Base-by-base conservation (phyloP, 805 yeast genomes). In the Scheffersomyces stipitis region DNA sequence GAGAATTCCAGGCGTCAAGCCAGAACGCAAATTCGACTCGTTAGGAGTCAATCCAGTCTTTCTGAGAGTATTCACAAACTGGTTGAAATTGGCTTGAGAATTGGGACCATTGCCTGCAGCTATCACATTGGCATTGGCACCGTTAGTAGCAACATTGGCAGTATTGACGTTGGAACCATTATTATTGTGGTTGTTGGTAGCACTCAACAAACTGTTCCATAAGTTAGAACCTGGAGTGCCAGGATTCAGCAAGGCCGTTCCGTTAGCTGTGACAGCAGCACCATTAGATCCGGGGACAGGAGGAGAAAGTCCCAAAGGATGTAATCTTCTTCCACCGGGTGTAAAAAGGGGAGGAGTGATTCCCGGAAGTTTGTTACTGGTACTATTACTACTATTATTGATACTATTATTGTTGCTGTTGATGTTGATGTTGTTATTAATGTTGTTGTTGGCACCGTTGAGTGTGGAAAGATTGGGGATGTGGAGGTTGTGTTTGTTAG, bases 1-100 rank as follows among this genome's bases (percentile, higher is more conserved):
- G 34, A 44, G 52, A 23, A 54, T 40, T 2, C 81, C 86, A 0
- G 90, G 90, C 0, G 90, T 81, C 18, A 83, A 56, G 0, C 93
- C 91, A 0, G 86, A 69, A 46, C 95, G 70, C 33, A 86, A 47
- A 33, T 80, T 74, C 4, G 87, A 76, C 53, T 86, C 95, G 56
- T 81, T 84, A 3, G 93, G 93, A 0, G 89, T 82, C 31, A 86
- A 64, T 0, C 88, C 91, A 0, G 86, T 57, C 42, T 77, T 66
- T 26, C 69, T 53, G 34, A 65, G 54, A 15, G 59, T 50, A 37
- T 46, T 40, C 10, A 58, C 44, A 44, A 62, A 62, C 43, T 58
- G 68, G 29, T 44, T 48, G 31, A 47, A 54, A 16, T 46, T 46
- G 36, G 26, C 15, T 9, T 38, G 23, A 31, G 37, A 49, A 40